Conservation (phyloP, 768 basidiomycete species). For the Naganishia friedmannii region DNA sequence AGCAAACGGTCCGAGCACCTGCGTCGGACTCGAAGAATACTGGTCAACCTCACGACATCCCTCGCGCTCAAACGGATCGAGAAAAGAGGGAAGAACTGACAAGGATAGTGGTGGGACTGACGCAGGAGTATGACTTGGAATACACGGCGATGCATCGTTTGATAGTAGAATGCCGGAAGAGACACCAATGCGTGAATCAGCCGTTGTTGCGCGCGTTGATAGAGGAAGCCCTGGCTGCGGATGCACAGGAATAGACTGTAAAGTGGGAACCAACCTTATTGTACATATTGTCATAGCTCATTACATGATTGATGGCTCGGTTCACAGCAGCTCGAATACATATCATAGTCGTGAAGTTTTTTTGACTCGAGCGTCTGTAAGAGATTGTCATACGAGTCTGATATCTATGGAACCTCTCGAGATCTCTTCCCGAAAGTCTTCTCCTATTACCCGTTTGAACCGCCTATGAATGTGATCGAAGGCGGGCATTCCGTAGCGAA, state of each 20-base stretch:
- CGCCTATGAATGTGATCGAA: neutral
- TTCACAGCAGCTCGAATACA: neutral
- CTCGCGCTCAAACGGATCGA: neutral
- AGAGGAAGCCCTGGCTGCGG: slow-evolving; percentile 11
- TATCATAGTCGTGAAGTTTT: neutral
- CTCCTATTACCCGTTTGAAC: neutral
- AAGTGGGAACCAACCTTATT: neutral
- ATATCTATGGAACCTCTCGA: neutral
- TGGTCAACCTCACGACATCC: too few relatives aligned
- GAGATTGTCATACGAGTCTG: neutral
- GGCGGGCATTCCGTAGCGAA: neutral
- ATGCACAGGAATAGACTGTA: neutral
- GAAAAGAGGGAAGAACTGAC: slow-evolving; percentile 15
- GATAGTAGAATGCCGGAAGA: slow-evolving; percentile 19
- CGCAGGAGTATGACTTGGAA: slow-evolving; percentile 10
- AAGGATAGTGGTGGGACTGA: slow-evolving; percentile 11
- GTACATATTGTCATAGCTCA: neutral
- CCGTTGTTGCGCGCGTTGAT: slow-evolving; percentile 14
- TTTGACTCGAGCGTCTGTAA: too few relatives aligned
- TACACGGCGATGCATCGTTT: slow-evolving; percentile 16
- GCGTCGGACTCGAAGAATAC: neutral
- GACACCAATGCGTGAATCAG: slow-evolving; percentile 8
- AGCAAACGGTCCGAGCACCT: neutral
- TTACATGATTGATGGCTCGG: neutral
- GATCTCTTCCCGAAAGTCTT: slow-evolving; percentile 18